These are phyloP conservation scores for Serendipita sp. DNA, from an alignment of 1,284 basidiomycete genomes.

Conservation along the genomic window DNA sequence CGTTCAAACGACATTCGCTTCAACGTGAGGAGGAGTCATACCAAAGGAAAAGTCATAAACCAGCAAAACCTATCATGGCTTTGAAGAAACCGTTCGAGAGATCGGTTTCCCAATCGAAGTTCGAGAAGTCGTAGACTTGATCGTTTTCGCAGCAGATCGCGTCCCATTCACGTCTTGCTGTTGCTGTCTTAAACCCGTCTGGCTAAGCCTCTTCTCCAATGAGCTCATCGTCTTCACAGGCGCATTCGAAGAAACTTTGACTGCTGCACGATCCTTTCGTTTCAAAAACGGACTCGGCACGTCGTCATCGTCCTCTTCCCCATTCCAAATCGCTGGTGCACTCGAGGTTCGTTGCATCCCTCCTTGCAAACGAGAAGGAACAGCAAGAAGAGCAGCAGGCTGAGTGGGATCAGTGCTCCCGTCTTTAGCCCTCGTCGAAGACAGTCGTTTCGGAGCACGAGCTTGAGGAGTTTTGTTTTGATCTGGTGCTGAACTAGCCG, in stretches of 20 bases:
- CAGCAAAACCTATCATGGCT: not conserved
- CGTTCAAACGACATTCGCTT: too few relatives aligned
- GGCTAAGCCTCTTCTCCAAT: conserved; percentile 6
- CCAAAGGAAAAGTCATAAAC: too few relatives aligned
- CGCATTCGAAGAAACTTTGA: conserved; percentile 10
- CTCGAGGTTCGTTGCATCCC: conserved; percentile 12
- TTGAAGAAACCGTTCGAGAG: conserved; percentile 1
- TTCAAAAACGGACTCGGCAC: conserved; percentile 72
- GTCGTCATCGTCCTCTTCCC: conserved; percentile 57
- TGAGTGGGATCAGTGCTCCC: conserved; percentile 16
- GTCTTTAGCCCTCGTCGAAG: conserved; percentile 8
- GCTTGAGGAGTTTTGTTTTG: conserved; percentile 1
- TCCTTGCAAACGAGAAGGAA: conserved; percentile 6
- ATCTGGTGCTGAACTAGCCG: not conserved
- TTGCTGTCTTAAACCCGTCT: not conserved
- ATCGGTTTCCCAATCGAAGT: not conserved
- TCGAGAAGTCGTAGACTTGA: not conserved
- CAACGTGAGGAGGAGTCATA: too few relatives aligned
- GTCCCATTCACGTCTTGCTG: not conserved
- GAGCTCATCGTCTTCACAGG: not conserved
- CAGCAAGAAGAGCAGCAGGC: conserved; percentile 11
- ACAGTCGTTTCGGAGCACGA: not conserved
- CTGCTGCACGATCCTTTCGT: conserved; percentile 24
- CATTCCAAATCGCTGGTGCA: conserved; percentile 16
- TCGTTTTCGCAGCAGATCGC: not conserved